A percentile compares a stretch with the other conserved stretches of the same genome.
phyloP scores from a whole-genome alignment of 805 yeast genomes.

The Ogataea salicorniae region DNA sequence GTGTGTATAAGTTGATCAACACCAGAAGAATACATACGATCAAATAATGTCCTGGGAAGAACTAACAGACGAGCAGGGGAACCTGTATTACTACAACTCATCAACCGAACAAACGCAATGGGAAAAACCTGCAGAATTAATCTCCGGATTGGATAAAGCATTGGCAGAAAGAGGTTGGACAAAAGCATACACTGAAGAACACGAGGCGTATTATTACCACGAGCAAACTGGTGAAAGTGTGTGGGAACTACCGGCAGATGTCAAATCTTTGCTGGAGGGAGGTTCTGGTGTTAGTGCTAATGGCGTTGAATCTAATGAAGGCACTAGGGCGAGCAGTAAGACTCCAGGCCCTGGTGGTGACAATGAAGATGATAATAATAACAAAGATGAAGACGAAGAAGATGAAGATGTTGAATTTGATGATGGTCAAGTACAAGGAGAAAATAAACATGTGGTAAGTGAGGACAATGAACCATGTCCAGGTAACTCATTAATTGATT shows the following conservation, averaged over 20 bases:
- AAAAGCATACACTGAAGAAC: conserved; percentile 45
- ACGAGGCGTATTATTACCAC: conserved; percentile 67
- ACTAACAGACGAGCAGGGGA: conserved; percentile 58
- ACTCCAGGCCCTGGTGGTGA: not conserved
- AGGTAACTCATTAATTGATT: conserved; percentile 11
- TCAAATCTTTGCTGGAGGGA: conserved; percentile 15
- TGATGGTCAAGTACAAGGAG: not conserved
- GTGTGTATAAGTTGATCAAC: no score
- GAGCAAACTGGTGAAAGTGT: conserved; percentile 58
- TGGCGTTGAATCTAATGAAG: conserved; percentile 1
- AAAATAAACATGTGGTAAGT: not conserved
- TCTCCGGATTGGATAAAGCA: conserved; percentile 36
- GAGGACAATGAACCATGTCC: not conserved
- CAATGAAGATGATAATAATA: not conserved
- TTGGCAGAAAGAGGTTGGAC: conserved; percentile 50
- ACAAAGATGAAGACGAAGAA: not conserved
- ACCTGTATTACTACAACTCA: conserved; percentile 64
- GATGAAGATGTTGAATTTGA: conserved; percentile 6
- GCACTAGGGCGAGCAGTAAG: not conserved
- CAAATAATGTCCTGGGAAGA: conserved; percentile 51
- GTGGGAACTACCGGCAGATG: conserved; percentile 72
- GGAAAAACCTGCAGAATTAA: conserved; percentile 66
- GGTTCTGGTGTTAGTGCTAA: not conserved
- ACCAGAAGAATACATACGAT: no score
- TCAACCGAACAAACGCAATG: conserved; percentile 68